Base-by-base conservation (phyloP, 2,329 filamentous ascomycete genomes). In the Trichoderma endophyticum region DNA sequence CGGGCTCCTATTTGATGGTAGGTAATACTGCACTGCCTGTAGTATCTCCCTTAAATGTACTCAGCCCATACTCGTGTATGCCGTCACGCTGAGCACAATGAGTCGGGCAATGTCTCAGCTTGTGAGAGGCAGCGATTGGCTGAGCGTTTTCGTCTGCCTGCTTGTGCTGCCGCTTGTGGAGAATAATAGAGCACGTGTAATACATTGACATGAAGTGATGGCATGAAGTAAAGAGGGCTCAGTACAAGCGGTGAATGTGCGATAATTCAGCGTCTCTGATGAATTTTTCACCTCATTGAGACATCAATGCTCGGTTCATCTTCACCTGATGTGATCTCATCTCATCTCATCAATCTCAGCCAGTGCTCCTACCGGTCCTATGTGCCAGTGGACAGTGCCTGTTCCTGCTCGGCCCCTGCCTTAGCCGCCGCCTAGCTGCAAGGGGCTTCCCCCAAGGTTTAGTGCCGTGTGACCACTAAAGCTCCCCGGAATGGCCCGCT, bases 391-490 rank as follows among this genome's bases (percentile, higher is more conserved):
- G 30, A 30, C 30, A 30, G 36, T 39, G 14, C 36, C 6, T 39
- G 43, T 51, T 21, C 48, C 48, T 34, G 65, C 65, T 43, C 39
- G 65, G 65, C 65, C 65, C 65, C 65, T 69, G 65, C 65, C 51
- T 69, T 69, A 69, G 65, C 65, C 56, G 65, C 62, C 43, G 62
- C 39, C 26, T 34, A 24, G 43, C 65, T 69, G 65, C 65, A 69
- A 28, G 65, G 65, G 65, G 65, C 34, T 9, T 48, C 11, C 65
- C 64, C 51, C 51, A 39, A 34, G 26, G 32, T 21, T 39, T 18
- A 32, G 65, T 43, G 65, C 65, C 65, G 30, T 69, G 65, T 69
- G 65, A 61, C 65, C 65, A 60, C 65, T 69, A 43, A 43, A 15
- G 18, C 12, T 36, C 54, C 43, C 36, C 32, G 66, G 66, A 57